Evolutionary conservation across 352 stramenopile genomes (phyloP).

Genomic region (Phytophthora nicotianae): DNA sequence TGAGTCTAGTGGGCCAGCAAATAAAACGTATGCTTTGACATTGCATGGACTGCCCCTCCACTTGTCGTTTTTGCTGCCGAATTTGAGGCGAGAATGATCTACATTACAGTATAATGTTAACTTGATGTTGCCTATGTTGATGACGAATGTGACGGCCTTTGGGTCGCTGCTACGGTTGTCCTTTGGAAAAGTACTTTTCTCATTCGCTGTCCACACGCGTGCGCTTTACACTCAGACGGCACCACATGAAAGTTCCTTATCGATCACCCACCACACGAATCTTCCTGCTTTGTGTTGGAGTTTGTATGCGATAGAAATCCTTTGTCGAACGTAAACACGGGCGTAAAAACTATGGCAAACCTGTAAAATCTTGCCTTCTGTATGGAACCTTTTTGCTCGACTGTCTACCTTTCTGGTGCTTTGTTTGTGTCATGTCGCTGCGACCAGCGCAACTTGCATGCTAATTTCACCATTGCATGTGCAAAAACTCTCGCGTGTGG

Average conservation of each 20-base stretch:
- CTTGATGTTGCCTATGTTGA: too few relatives aligned
- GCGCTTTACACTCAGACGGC: conserved; percentile 10
- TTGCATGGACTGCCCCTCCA: too few relatives aligned
- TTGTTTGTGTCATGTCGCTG: conserved; percentile 29
- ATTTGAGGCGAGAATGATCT: too few relatives aligned
- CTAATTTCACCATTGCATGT: conserved; percentile 23
- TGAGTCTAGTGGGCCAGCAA: too few relatives aligned
- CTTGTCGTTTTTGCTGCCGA: too few relatives aligned
- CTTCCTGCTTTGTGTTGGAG: conserved; percentile 19
- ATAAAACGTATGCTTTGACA: too few relatives aligned
- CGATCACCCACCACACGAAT: conserved; percentile 23
- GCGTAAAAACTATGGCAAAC: too few relatives aligned
- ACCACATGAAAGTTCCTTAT: conserved; percentile 29
- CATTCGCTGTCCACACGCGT: conserved; percentile 4
- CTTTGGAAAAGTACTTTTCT: conserved; percentile 18
- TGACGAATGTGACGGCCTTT: conserved; percentile 21
- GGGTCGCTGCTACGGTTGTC: conserved; percentile 4
- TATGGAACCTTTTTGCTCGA: conserved; percentile 20
- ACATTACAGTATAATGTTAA: too few relatives aligned
- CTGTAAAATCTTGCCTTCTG: conserved; percentile 1
- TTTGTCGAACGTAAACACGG: conserved; percentile 17
- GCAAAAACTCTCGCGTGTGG: conserved; percentile 16
- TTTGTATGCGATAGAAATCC: conserved; percentile 30
- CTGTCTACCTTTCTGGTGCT: conserved; percentile 34
- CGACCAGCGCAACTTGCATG: conserved; percentile 38